These are phyloP conservation scores for Chaetomiaceae sp. DNA, from an alignment of 2,329 filamentous ascomycete genomes.

Conservation along the genomic window DNA sequence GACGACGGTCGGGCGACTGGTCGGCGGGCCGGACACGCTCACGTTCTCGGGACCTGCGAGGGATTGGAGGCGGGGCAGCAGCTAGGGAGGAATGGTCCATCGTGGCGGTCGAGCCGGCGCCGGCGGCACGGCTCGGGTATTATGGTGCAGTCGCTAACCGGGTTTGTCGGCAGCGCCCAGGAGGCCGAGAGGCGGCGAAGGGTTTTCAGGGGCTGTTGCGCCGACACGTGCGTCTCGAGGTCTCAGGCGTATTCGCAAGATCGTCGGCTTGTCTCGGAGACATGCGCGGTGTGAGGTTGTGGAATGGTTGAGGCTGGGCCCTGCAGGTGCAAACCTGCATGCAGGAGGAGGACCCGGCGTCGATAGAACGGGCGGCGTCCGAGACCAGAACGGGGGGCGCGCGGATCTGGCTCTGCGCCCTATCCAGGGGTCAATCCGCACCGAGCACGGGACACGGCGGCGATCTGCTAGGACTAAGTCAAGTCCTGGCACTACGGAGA, in stretches of 20 bases:
- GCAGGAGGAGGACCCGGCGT: constrained; percentile 2
- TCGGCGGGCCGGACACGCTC: constrained; percentile 22
- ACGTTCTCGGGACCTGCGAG: constrained; percentile 26
- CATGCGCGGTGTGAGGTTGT: constrained; percentile 1
- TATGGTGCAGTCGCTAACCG: constrained; percentile 20
- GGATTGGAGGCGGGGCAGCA: constrained; percentile 24
- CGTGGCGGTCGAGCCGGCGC: constrained; percentile 20
- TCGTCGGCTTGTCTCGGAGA: constrained; percentile 12
- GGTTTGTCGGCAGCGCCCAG: constrained; percentile 11
- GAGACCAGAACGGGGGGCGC: background rate
- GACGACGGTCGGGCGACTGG: constrained; percentile 19
- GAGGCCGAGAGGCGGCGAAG: constrained; percentile 8
- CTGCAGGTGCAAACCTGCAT: constrained; percentile 19
- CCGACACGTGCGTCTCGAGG: constrained; percentile 6
- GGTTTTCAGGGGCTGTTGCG: constrained; percentile 8
- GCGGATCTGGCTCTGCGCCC: background rate
- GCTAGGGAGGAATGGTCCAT: constrained; percentile 25
- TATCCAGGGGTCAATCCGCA: too few relatives aligned
- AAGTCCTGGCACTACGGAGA: too few relatives aligned
- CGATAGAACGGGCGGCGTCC: background rate
- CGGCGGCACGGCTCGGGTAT: constrained; percentile 8
- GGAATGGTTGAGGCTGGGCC: constrained; percentile 20
- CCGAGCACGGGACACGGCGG: too few relatives aligned
- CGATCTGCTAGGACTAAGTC: too few relatives aligned
- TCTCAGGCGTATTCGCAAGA: constrained; percentile 4